Evolutionary conservation across 2,329 filamentous ascomycete species (phyloP), one percentile per base, ranked within the genome.

Genomic region (Botrytis fragariae): DNA sequence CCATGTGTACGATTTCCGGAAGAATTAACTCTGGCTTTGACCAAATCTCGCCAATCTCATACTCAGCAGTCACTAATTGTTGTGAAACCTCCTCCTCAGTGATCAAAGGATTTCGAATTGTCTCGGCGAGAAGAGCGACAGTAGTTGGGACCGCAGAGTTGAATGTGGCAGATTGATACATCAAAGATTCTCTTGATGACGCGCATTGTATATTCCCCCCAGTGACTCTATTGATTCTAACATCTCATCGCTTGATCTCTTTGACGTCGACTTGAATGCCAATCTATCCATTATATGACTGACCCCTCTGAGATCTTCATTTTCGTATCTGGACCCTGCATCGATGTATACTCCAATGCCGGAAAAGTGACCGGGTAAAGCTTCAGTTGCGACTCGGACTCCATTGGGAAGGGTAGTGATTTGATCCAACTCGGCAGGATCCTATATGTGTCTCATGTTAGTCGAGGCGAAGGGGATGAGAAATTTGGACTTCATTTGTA

Each of bases 111-210:
- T 97, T 89, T 74, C 94, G 92, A 75, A 99, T 97, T 45, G 96
- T 98, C 82, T 99, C 96, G 74, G 96, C 95, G 59, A 99, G 88
- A 29, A 99, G 84, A 44, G 87, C 93, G 37, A 97, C 89, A 20
- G 95, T 94, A 14, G 90, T 90, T 10, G 93, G 91, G 14, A 99
- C 94, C 29, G 94, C 92, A 39, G 91, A 92, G 85, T 99, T 99
- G 88, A 99, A 99, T 44, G 95, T 98, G 39, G 96, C 96, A 1
- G 94, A 93, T 83, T 99, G 96, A 85, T 99, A 99, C 96, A 99
- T 99, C 84, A 99, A 89, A 73, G 94, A 94, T 84, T 99, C 96
- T 77, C 96, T 88, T 2, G 94, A 97, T 1, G 95, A 98, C 18
- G 95, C 95, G 84, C 96, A 99, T 84, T 98, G 95, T 74, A 99